Evolutionary conservation across 306 rosid species (phyloP).

Genomic region (Rosa multiflora): DNA sequence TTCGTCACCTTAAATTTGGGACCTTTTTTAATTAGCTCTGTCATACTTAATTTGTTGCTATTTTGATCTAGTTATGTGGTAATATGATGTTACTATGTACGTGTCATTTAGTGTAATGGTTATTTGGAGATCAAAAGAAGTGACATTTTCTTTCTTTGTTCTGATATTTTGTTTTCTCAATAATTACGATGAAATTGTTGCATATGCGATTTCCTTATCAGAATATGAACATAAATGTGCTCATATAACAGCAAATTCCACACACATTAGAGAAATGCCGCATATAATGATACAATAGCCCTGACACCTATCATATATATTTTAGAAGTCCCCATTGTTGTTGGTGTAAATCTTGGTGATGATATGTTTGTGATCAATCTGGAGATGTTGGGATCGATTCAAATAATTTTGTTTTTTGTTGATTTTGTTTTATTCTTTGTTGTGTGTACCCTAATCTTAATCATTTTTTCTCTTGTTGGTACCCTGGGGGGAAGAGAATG

Average conservation of each 20-base stretch:
- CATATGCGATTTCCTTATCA: neutral
- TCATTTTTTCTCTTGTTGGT: constrained; percentile 12
- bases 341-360: too few species aligned
- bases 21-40: neutral
- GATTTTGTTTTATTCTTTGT: constrained; percentile 35
- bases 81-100: neutral
- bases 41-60: neutral
- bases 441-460: constrained; percentile 24
- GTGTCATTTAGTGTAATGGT: neutral
- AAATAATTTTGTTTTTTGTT: constrained; percentile 18
- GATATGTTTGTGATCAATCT: neutral
- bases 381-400: constrained; percentile 34
- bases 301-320: neutral
- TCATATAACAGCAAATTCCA: too few species aligned
- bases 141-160: constrained; percentile 25
- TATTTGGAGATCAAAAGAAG: constrained; percentile 25
- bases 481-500: neutral
- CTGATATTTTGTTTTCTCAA: neutral
- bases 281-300: too few species aligned
- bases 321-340: too few species aligned
- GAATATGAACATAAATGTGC: too few species aligned
- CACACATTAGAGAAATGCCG: too few species aligned
- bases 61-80: constrained; percentile 1
- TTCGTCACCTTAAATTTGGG: constrained; percentile 28
- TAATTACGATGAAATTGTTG: neutral